Percentiles rank a stretch among this genome's conserved stretches.
Evolutionary conservation across 1,284 basidiomycete species (phyloP).

Genomic region (Anthracocystis panici-leucophaei): DNA sequence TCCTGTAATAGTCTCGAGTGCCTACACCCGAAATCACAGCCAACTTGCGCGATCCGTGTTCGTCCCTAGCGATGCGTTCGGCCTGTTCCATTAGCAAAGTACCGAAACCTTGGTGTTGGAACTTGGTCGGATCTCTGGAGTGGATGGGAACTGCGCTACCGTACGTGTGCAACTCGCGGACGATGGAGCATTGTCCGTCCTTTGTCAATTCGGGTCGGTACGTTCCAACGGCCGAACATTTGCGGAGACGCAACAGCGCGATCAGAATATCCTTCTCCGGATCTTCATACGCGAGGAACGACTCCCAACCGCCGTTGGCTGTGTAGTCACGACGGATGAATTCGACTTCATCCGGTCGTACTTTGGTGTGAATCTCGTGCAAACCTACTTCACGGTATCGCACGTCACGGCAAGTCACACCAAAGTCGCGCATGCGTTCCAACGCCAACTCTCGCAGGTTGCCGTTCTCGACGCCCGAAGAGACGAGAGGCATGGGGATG

Average conservation of each 20-base stretch:
- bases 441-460: constrained; percentile 95
- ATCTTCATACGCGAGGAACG: constrained; percentile 98
- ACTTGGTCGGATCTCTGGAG: constrained; percentile 92
- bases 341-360: constrained; percentile 94
- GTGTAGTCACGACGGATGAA: constrained; percentile 96
- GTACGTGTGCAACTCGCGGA: constrained; percentile 97
- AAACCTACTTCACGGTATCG: constrained; percentile 98
- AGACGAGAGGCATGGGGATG: constrained; percentile 71
- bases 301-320: constrained; percentile 97
- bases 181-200: constrained; percentile 86
- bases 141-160: constrained; percentile 98
- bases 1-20: constrained; percentile 92
- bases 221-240: constrained; percentile 95
- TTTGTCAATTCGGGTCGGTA: constrained; percentile 92
- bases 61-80: constrained; percentile 95
- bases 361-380: constrained; percentile 98
- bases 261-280: constrained; percentile 96
- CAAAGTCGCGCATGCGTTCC: constrained; percentile 98
- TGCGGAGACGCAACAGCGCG: constrained; percentile 89
- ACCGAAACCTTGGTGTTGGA: constrained; percentile 83
- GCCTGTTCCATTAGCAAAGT: constrained; percentile 99
- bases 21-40: constrained; percentile 98
- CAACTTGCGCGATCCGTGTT: constrained; percentile 92
- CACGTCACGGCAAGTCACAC: constrained; percentile 96
- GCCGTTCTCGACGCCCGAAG: constrained; percentile 97